Evolutionary conservation across 2,329 filamentous ascomycete species (phyloP).

Genomic region (Coniochaeta prunicola): DNA sequence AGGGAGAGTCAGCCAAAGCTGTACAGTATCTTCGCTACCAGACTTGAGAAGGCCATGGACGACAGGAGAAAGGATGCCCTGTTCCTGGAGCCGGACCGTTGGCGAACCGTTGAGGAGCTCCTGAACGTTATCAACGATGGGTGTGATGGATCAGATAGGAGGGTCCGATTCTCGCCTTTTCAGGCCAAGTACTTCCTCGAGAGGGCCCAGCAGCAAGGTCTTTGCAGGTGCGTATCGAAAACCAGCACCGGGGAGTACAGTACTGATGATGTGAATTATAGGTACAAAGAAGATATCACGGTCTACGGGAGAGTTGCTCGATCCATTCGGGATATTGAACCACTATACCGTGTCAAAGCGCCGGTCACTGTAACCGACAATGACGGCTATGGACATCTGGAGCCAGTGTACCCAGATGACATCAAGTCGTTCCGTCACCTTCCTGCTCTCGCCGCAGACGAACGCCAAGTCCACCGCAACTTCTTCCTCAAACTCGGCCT

Average conservation of each 20-base stretch:
- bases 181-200: constrained; percentile 23
- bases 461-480: background rate
- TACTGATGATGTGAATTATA: constrained; percentile 5
- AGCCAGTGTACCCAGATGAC: background rate
- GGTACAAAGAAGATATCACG: constrained; percentile 3
- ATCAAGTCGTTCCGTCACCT: background rate
- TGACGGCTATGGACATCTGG: background rate
- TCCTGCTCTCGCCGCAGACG: background rate
- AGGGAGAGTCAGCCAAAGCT: constrained; percentile 15
- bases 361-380: background rate
- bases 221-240: constrained; percentile 11
- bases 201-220: constrained; percentile 18
- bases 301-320: background rate
- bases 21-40: constrained; percentile 23
- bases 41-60: constrained; percentile 23
- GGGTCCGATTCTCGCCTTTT: constrained; percentile 17
- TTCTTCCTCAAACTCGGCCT: constrained; percentile 27
- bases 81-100: constrained; percentile 12
- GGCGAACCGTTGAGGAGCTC: constrained; percentile 18
- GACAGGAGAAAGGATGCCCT: constrained; percentile 17
- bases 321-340: background rate
- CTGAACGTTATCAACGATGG: constrained; percentile 20
- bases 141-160: constrained; percentile 9
- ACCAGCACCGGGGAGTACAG: background rate
- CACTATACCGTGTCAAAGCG: background rate